Evolutionary conservation across 2,329 filamentous ascomycete genomes (phyloP).

Genomic region (Fusarium veterinarium): DNA sequence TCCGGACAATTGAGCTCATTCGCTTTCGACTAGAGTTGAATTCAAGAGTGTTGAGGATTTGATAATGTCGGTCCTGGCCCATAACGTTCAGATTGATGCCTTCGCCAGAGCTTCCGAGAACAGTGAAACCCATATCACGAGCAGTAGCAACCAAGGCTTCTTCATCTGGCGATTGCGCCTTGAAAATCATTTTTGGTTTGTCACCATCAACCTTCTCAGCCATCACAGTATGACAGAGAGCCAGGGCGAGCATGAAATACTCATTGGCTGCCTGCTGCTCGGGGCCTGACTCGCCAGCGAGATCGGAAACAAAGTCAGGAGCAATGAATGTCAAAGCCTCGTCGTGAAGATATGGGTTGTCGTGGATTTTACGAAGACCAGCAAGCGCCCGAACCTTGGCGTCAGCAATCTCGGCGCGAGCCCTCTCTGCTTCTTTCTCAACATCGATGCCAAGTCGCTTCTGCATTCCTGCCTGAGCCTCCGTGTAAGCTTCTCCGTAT

Average conservation of each 20-base stretch:
- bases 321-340: slow-evolving; percentile 93
- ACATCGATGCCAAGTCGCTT: slow-evolving; percentile 89
- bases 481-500: slow-evolving; percentile 97
- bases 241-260: slow-evolving; percentile 93
- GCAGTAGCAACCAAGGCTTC: slow-evolving; percentile 94
- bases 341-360: slow-evolving; percentile 92
- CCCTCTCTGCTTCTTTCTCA: slow-evolving; percentile 79
- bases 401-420: slow-evolving; percentile 80
- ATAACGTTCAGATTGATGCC: slow-evolving; percentile 88
- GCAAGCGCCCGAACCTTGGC: slow-evolving; percentile 80
- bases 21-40: slow-evolving; percentile 97
- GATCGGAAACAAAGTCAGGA: slow-evolving; percentile 86
- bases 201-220: slow-evolving; percentile 91
- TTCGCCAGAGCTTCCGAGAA: slow-evolving; percentile 82
- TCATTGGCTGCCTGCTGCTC: slow-evolving; percentile 83
- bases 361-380: slow-evolving; percentile 78
- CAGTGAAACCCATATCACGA: slow-evolving; percentile 93
- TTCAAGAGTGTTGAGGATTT: slow-evolving; percentile 92
- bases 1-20: slow-evolving; percentile 96
- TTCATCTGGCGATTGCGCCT: slow-evolving; percentile 96
- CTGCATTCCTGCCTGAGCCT: slow-evolving; percentile 96
- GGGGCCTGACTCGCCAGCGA: slow-evolving; percentile 79
- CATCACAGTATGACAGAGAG: slow-evolving; percentile 97
- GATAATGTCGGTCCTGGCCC: slow-evolving; percentile 86
- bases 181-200: slow-evolving; percentile 90